A percentile compares a stretch with the other conserved stretches of the same genome.
Conservation (phyloP, 306 rosid species). For the Pachyrhizus erosus region DNA sequence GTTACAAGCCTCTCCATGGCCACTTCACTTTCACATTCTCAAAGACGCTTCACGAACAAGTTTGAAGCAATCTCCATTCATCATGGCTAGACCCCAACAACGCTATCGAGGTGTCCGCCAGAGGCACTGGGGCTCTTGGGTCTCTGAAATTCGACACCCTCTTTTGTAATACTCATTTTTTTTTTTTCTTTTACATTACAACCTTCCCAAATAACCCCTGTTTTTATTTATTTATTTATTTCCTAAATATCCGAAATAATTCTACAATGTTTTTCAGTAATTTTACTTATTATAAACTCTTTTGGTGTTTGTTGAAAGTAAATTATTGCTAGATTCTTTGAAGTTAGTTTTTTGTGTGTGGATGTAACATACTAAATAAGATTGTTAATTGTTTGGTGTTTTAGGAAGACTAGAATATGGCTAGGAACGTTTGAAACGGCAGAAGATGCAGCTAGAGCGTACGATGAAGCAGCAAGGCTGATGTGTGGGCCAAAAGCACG, state of each 20-base stretch:
- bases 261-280: too few species aligned
- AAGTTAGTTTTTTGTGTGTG: too few species aligned
- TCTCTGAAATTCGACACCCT: slow-evolving; percentile 74
- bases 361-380: too few species aligned
- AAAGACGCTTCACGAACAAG: slow-evolving; percentile 15
- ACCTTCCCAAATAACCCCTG: too few species aligned
- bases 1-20: background rate
- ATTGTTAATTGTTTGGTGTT: too few species aligned
- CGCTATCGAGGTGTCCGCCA: slow-evolving; percentile 78
- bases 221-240: too few species aligned
- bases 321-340: too few species aligned
- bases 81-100: slow-evolving; percentile 71
- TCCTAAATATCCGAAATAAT: too few species aligned
- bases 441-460: slow-evolving; percentile 79
- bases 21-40: slow-evolving; percentile 24
- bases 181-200: too few species aligned
- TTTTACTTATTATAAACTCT: too few species aligned
- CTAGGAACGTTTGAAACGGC: slow-evolving; percentile 78
- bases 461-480: slow-evolving; percentile 76
- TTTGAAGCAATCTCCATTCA: slow-evolving; percentile 19
- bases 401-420: slow-evolving; percentile 79
- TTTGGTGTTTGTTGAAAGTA: too few species aligned
- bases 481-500: slow-evolving; percentile 75
- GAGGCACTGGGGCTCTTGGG: slow-evolving; percentile 86
- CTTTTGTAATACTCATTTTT: slow-evolving; percentile 51